Percentiles rank a stretch among this genome's conserved stretches.
phyloP scores from a whole-genome alignment of 257 asterid genomes.

The Solanum chiquidenum region DNA sequence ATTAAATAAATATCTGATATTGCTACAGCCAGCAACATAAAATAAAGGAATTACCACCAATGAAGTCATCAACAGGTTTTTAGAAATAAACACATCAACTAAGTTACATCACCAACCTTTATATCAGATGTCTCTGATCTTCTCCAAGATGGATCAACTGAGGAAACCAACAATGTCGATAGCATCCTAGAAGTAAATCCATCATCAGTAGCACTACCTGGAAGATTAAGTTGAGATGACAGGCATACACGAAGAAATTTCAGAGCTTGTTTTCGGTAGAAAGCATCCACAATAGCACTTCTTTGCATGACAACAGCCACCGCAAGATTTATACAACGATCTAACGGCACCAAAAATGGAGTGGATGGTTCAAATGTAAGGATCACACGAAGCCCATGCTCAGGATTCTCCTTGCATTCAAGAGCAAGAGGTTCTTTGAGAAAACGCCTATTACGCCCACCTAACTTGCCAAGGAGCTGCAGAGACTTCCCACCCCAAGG shows the following conservation, averaged over 20 bases:
- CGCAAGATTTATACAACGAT: constrained; percentile 95
- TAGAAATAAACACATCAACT: constrained; percentile 1
- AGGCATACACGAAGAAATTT: constrained; percentile 90
- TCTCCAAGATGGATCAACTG: constrained; percentile 80
- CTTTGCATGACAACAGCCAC: constrained; percentile 90
- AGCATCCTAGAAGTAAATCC: constrained; percentile 62
- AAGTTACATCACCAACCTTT: constrained; percentile 48
- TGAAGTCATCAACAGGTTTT: background rate
- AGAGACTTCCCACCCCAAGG: constrained; percentile 93
- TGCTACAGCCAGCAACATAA: background rate
- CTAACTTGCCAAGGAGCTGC: constrained; percentile 97
- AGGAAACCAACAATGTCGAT: constrained; percentile 61
- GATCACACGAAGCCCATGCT: constrained; percentile 92
- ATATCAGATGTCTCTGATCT: constrained; percentile 82
- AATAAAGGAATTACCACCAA: background rate
- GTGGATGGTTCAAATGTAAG: constrained; percentile 98
- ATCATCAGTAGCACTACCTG: constrained; percentile 74
- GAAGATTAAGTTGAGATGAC: constrained; percentile 94
- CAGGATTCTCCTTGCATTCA: constrained; percentile 99
- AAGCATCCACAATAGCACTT: constrained; percentile 55
- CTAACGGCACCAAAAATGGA: constrained; percentile 94
- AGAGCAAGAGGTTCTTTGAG: constrained; percentile 97
- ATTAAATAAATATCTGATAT: background rate
- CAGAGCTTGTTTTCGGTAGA: constrained; percentile 84
- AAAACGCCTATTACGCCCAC: constrained; percentile 97